These are phyloP conservation scores for Saccharomyces pastorianus DNA, from an alignment of 1,139 yeast genomes.

Conservation along the genomic window DNA sequence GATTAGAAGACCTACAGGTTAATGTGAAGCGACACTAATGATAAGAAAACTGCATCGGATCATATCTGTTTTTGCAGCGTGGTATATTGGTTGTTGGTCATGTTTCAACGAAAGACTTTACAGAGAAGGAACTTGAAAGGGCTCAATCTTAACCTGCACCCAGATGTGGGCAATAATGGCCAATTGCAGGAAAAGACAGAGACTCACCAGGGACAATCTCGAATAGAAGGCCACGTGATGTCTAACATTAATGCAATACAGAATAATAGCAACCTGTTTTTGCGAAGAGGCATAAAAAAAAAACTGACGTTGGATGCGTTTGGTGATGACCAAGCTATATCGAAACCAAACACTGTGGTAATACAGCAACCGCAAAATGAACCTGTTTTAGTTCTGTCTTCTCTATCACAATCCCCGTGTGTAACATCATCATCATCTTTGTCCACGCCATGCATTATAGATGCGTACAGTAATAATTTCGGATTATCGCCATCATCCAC, in stretches of 20 bases:
- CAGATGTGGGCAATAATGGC: background rate
- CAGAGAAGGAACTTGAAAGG: constrained; percentile 70
- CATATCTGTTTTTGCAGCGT: background rate
- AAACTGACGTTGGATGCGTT: constrained; percentile 5
- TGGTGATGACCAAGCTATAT: background rate
- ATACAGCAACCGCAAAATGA: background rate
- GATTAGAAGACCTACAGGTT: background rate
- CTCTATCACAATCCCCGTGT: background rate
- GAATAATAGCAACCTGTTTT: constrained; percentile 1
- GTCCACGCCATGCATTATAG: background rate
- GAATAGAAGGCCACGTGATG: constrained; percentile 3
- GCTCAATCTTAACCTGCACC: constrained; percentile 40
- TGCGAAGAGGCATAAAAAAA: constrained; percentile 9
- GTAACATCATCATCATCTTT: background rate
- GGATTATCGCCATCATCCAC: background rate
- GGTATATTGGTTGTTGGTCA: constrained; percentile 2
- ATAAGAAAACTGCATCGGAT: background rate
- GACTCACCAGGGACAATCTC: background rate
- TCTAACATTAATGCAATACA: background rate
- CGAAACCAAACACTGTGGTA: background rate
- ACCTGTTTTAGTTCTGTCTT: background rate
- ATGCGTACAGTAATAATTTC: background rate
- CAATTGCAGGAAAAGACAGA: background rate
- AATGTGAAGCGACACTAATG: background rate
- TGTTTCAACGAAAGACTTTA: constrained; percentile 49